A percentile compares a stretch with the other conserved stretches of the same genome.
These are phyloP conservation scores for Plantago lanceolata DNA, from an alignment of 305 asterid species.

Conservation along the genomic window DNA sequence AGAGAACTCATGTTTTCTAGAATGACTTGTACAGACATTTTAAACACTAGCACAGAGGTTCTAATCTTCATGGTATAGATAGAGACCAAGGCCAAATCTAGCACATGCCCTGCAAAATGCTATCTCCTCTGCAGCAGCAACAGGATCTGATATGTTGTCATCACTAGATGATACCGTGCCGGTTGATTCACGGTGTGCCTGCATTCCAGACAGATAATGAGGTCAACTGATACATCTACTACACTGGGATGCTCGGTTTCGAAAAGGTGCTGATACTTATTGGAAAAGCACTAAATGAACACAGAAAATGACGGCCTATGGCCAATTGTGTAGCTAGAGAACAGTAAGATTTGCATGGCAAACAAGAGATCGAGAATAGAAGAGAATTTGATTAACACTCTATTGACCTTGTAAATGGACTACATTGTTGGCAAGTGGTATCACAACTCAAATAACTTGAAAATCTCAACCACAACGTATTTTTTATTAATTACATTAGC, in stretches of 20 bases:
- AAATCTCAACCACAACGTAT: conserved; percentile 5
- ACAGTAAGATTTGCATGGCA: background rate
- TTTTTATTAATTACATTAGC: background rate
- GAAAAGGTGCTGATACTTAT: too few species aligned
- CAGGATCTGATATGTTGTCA: conserved; percentile 48
- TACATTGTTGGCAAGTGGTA: background rate
- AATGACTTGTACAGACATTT: background rate
- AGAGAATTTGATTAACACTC: background rate
- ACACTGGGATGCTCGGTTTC: background rate
- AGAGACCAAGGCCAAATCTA: conserved; percentile 89
- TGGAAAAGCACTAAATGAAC: background rate
- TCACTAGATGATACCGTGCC: conserved; percentile 60
- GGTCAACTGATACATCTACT: background rate
- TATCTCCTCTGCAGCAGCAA: conserved; percentile 85
- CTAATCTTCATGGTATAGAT: conserved; percentile 68
- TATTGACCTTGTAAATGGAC: background rate
- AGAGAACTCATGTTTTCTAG: background rate
- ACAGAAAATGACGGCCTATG: background rate
- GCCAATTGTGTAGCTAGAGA: background rate
- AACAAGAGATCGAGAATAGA: background rate
- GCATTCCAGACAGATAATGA: conserved; percentile 15
- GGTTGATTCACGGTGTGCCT: conserved; percentile 92
- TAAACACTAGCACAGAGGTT: background rate
- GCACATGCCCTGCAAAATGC: conserved; percentile 96
- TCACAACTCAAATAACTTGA: background rate